phyloP scores from a whole-genome alignment of 306 rosid genomes.

The Canavalia gladiata region DNA sequence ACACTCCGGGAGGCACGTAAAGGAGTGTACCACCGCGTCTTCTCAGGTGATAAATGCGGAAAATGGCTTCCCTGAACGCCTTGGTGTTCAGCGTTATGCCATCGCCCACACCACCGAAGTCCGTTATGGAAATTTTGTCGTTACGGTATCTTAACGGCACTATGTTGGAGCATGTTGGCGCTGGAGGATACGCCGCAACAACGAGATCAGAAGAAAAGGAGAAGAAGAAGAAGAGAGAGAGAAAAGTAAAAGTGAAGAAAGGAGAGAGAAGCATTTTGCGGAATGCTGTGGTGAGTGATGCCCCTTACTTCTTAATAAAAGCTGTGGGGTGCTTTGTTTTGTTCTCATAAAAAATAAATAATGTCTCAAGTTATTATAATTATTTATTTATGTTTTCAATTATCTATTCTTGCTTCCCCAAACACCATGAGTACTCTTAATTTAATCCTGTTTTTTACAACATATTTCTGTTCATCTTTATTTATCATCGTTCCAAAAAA shows the following conservation, averaged over 20 bases:
- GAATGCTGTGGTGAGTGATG: too few relatives aligned
- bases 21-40: constrained; percentile 81
- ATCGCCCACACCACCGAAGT: constrained; percentile 84
- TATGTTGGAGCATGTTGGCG: constrained; percentile 73
- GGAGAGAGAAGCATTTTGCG: constrained; percentile 39
- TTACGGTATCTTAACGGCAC: constrained; percentile 64
- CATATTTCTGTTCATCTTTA: too few relatives aligned
- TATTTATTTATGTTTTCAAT: too few relatives aligned
- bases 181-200: constrained; percentile 30
- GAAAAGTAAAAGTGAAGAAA: not conserved
- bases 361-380: too few relatives aligned
- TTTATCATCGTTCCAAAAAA: too few relatives aligned
- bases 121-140: constrained; percentile 73
- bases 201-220: not conserved
- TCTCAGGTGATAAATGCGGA: constrained; percentile 67
- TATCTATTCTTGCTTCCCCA: too few relatives aligned
- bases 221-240: not conserved
- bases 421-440: too few relatives aligned
- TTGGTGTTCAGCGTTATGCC: constrained; percentile 78
- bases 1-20: constrained; percentile 83
- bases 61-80: constrained; percentile 80
- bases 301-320: too few relatives aligned
- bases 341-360: too few relatives aligned
- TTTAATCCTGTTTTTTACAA: too few relatives aligned
- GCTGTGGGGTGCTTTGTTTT: too few relatives aligned